phyloP scores from a whole-genome alignment of 2,329 filamentous ascomycete species.

The Aspergillus sp. region DNA sequence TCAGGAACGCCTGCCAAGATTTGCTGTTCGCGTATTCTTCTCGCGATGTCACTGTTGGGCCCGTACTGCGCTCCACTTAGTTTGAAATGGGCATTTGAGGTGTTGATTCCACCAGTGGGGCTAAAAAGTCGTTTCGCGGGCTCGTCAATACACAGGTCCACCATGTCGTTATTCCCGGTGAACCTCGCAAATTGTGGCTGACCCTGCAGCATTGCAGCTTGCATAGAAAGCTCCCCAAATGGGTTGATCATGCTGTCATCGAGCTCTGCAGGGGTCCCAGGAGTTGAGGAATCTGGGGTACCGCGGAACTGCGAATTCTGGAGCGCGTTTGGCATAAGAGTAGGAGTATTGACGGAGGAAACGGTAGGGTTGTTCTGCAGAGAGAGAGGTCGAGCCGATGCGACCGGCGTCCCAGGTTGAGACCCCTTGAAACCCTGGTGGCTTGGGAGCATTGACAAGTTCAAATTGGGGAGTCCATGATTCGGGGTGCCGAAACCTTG shows the following conservation, averaged over 20 bases:
- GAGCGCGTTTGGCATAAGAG: conserved; percentile 77
- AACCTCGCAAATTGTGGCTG: conserved; percentile 48
- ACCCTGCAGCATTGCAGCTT: conserved; percentile 50
- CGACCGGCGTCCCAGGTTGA: conserved; percentile 81
- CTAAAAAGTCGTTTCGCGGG: conserved; percentile 93
- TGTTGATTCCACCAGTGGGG: conserved; percentile 72
- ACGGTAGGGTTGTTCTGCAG: conserved; percentile 94
- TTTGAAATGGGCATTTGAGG: conserved; percentile 73
- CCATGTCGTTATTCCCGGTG: conserved; percentile 55
- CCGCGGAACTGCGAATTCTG: conserved; percentile 58
- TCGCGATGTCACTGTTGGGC: conserved; percentile 74
- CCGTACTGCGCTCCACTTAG: conserved; percentile 76
- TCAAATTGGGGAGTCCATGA: conserved; percentile 68
- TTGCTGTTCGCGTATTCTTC: conserved; percentile 67
- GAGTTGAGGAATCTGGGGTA: conserved; percentile 69
- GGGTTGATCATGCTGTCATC: conserved; percentile 73
- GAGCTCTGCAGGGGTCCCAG: conserved; percentile 72
- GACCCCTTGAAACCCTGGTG: conserved; percentile 83
- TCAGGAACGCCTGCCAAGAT: conserved; percentile 61
- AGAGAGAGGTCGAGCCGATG: conserved; percentile 69
- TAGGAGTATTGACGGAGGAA: conserved; percentile 95
- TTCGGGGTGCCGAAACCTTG: conserved; percentile 65
- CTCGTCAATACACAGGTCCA: conserved; percentile 79
- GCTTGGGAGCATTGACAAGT: conserved; percentile 74
- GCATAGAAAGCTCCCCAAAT: conserved; percentile 65